These are phyloP conservation scores for Daldinia vernicosa DNA, from an alignment of 495 filamentous ascomycete genomes.

Conservation along the genomic window DNA sequence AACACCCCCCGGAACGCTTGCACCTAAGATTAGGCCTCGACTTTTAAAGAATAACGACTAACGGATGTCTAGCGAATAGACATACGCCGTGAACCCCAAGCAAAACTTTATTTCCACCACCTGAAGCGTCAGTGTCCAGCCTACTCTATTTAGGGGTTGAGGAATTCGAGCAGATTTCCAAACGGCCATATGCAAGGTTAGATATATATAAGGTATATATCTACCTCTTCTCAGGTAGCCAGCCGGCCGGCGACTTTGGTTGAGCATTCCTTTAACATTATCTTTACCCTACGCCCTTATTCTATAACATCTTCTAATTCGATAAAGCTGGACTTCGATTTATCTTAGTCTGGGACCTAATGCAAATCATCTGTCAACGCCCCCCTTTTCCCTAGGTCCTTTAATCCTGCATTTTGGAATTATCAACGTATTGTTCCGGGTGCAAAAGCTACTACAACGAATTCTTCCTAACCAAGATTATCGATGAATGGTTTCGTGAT, in stretches of 20 bases:
- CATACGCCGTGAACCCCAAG: background rate
- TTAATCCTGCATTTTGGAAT: background rate
- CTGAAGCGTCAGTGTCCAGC: background rate
- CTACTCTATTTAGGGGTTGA: background rate
- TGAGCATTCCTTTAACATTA: background rate
- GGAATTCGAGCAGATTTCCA: background rate
- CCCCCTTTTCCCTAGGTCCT: background rate
- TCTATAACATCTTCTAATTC: conserved; percentile 1
- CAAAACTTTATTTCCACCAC: background rate
- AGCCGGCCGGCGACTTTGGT: background rate
- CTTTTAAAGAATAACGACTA: conserved; percentile 4
- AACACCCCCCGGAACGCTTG: conserved; percentile 6
- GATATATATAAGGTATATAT: conserved; percentile 1
- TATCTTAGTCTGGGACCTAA: background rate
- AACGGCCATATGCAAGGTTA: conserved; percentile 12
- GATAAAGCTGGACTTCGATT: background rate
- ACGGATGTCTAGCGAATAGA: conserved; percentile 4
- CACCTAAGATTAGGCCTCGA: conserved; percentile 18
- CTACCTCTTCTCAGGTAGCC: background rate
- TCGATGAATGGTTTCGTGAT: background rate
- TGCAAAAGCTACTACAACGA: background rate
- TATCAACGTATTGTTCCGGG: background rate
- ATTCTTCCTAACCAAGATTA: conserved; percentile 1
- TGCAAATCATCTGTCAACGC: background rate
- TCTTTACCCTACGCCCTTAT: background rate